Percentiles rank a stretch among this genome's conserved stretches.
phyloP scores from a whole-genome alignment of 352 stramenopile genomes.

The Pythium aphanidermatum region DNA sequence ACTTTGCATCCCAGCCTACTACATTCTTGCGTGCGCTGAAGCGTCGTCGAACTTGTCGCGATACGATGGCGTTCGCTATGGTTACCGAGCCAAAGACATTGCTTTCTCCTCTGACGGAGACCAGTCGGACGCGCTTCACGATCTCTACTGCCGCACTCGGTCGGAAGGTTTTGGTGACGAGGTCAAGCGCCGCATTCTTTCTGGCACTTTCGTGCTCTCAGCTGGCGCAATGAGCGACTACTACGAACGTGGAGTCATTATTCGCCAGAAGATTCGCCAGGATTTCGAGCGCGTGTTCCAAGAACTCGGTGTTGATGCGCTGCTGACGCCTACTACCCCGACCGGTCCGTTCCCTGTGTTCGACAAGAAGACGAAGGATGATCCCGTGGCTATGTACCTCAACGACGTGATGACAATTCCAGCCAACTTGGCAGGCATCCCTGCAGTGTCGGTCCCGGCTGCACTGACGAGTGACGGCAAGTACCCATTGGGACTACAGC shows the following conservation, averaged over 20 bases:
- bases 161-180: conserved; percentile 89
- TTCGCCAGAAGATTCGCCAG: conserved; percentile 70
- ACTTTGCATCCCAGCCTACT: conserved; percentile 94
- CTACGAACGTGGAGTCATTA: conserved; percentile 82
- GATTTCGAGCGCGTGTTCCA: conserved; percentile 63
- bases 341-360: conserved; percentile 68
- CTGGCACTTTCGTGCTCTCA: conserved; percentile 88
- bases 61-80: conserved; percentile 95
- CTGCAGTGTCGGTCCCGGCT: conserved; percentile 74
- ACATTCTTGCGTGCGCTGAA: conserved; percentile 97
- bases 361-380: conserved; percentile 46
- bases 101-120: conserved; percentile 42
- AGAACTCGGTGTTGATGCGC: conserved; percentile 64
- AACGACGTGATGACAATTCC: conserved; percentile 93
- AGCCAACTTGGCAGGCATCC: conserved; percentile 83
- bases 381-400: conserved; percentile 83
- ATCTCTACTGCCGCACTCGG: conserved; percentile 83
- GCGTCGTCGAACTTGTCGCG: conserved; percentile 97
- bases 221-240: conserved; percentile 84
- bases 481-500: conserved; percentile 71
- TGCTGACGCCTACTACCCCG: conserved; percentile 85
- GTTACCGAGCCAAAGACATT: conserved; percentile 59
- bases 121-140: conserved; percentile 74
- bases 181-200: conserved; percentile 89
- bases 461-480: conserved; percentile 46